Percentiles rank a stretch among this genome's conserved stretches.
phyloP scores from a whole-genome alignment of 139 green algal species.

The Chlamydomonas asymmetrica region DNA sequence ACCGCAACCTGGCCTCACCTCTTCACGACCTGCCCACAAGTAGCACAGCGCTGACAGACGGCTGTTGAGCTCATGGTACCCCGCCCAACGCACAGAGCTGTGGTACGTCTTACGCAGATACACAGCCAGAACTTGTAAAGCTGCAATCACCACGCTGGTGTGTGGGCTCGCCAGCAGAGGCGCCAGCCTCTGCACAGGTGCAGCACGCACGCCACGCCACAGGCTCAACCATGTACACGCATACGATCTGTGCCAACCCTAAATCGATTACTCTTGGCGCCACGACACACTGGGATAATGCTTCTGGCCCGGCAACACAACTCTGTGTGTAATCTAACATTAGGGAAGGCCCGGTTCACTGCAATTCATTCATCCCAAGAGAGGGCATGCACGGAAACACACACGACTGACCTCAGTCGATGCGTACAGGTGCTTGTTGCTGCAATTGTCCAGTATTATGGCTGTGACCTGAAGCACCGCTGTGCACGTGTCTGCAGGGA shows the following conservation, averaged over 20 bases:
- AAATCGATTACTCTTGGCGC: too few relatives aligned
- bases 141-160: constrained; percentile 63
- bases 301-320: too few relatives aligned
- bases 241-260: too few relatives aligned
- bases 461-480: constrained; percentile 72
- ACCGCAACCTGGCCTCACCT: too few relatives aligned
- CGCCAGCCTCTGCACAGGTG: constrained; percentile 68
- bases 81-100: constrained; percentile 66
- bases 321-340: too few relatives aligned
- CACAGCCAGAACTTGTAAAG: constrained; percentile 67
- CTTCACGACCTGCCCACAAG: constrained; percentile 83
- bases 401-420: constrained; percentile 79
- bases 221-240: too few relatives aligned
- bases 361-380: too few relatives aligned
- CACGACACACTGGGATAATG: too few relatives aligned
- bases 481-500: constrained; percentile 63
- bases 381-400: too few relatives aligned
- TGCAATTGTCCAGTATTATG: constrained; percentile 87
- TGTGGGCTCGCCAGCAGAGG: constrained; percentile 72
- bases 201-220: too few relatives aligned
- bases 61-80: constrained; percentile 55
- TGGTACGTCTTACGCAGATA: constrained; percentile 79
- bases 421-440: constrained; percentile 89
- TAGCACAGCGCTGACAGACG: constrained; percentile 72
- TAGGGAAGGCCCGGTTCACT: too few relatives aligned